Conservation (phyloP, 2,329 filamentous ascomycete species). For the Cyphellophora attinorum region DNA sequence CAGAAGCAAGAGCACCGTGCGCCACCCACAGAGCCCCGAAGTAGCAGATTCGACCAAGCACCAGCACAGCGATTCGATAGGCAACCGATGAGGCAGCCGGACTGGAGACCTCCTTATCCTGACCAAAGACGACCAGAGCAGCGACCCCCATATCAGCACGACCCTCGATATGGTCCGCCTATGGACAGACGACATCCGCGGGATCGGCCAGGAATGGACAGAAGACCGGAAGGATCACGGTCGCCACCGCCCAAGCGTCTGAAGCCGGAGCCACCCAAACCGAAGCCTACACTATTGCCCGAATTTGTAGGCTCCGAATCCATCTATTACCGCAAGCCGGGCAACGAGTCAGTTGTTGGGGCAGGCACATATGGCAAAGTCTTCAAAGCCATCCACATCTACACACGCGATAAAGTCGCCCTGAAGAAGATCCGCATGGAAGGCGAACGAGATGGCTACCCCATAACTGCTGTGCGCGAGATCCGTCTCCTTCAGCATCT, state of each 20-base stretch:
- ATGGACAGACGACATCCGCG: slow-evolving; percentile 21
- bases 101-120: slow-evolving; percentile 22
- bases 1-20: slow-evolving; percentile 33
- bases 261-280: slow-evolving; percentile 57
- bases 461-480: slow-evolving; percentile 81
- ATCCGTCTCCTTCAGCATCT: slow-evolving; percentile 87
- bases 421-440: slow-evolving; percentile 92
- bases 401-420: slow-evolving; percentile 72
- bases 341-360: slow-evolving; percentile 93
- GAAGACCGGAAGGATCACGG: slow-evolving; percentile 36
- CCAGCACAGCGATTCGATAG: neutral
- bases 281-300: slow-evolving; percentile 58
- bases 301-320: slow-evolving; percentile 74
- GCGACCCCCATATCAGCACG: no score
- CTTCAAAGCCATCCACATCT: slow-evolving; percentile 89
- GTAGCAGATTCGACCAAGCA: neutral
- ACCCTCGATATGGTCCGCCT: no score
- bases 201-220: slow-evolving; percentile 28
- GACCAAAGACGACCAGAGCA: no score
- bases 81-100: slow-evolving; percentile 20
- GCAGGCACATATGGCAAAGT: slow-evolving; percentile 95
- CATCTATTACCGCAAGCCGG: slow-evolving; percentile 88
- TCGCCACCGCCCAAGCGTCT: slow-evolving; percentile 55
- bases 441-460: slow-evolving; percentile 81
- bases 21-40: slow-evolving; percentile 16